Base-by-base conservation (phyloP, 2,329 filamentous ascomycete species). In the Myrmaecium sp. region DNA sequence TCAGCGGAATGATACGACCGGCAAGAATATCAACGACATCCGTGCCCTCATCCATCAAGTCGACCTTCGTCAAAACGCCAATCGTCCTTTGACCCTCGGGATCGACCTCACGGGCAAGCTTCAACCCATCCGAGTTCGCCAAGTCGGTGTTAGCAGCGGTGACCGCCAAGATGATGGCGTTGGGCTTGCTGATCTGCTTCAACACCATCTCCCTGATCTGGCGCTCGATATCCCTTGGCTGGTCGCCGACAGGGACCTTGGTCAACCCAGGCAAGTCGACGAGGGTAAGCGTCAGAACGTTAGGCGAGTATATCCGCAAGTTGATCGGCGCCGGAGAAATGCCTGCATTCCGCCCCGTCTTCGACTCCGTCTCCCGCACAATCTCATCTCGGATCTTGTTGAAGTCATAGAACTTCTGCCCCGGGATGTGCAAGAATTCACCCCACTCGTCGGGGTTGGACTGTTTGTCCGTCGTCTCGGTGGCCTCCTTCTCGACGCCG, bases 301-400 rank as follows among this genome's bases (percentile, higher is more conserved):
- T 93, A 28, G 89, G 89, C 27, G 86, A 95, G 69, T 92, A 95
- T 58, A 98, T 93, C 47, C 89, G 75, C 46, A 98, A 65, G 62
- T 95, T 95, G 66, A 98, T 98, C 26, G 89, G 89, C 17, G 81
- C 78, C 14, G 89, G 81, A 24, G 86, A 95, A 56, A 98, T 98
- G 54, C 86, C 89, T 26, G 78, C 80, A 64, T 98, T 98, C 51
- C 75, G 75, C 38, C 89, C 89, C 40, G 92, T 92, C 64, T 98
- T 95, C 41, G 79, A 74, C 47, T 94, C 84, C 22, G 89, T 98
- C 61, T 98, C 89, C 44, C 81, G 75, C 39, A 86, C 78, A 51
- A 98, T 98, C 61, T 98, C 89, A 31, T 95, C 89, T 43, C 89
- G 73, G 46, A 98, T 93, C 65, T 94, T 93, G 64, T 83, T 80